A percentile compares a stretch with the other conserved stretches of the same genome.
Evolutionary conservation across 2,329 filamentous ascomycete species (phyloP).

Genomic region (Fusarium camptoceras): DNA sequence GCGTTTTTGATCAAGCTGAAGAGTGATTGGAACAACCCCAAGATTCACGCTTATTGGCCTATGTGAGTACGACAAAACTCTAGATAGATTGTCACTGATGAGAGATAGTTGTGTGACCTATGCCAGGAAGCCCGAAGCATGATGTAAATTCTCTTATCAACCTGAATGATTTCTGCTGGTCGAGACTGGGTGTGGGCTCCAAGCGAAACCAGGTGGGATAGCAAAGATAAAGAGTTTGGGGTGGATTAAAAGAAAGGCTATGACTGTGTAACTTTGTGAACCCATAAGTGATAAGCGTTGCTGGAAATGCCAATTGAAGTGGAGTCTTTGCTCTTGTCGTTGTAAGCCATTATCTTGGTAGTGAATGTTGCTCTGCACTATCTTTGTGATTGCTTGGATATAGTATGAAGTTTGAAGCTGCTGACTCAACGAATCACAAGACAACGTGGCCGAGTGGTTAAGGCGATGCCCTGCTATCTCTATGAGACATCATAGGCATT

Average conservation of each 20-base stretch:
- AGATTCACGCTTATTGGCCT: conserved; percentile 39
- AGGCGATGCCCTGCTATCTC: conserved; percentile 33
- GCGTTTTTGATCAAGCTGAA: conserved; percentile 21
- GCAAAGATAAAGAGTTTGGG: too few species aligned
- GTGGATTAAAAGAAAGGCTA: too few species aligned
- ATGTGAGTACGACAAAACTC: neutral
- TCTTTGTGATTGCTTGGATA: too few species aligned
- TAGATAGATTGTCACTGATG: neutral
- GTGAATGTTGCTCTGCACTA: too few species aligned
- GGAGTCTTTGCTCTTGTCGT: neutral
- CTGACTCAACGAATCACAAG: conserved; percentile 6
- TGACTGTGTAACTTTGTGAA: accelerated
- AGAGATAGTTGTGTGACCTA: conserved; percentile 28
- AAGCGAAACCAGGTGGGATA: neutral
- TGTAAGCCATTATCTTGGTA: too few species aligned
- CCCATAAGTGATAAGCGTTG: neutral
- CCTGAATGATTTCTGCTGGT: neutral
- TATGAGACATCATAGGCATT: conserved; percentile 28
- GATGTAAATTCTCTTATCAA: neutral
- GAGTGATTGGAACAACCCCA: conserved; percentile 28
- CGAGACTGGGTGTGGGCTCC: accelerated
- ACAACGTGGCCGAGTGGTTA: conserved; percentile 34
- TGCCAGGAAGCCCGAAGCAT: conserved; percentile 28
- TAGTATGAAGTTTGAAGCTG: too few species aligned
- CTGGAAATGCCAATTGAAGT: neutral